Evolutionary conservation across 192 early-diverging fungal species (phyloP), one percentile per base, ranked within the genome.

Genomic region (Phycomyces blakesleeanus): DNA sequence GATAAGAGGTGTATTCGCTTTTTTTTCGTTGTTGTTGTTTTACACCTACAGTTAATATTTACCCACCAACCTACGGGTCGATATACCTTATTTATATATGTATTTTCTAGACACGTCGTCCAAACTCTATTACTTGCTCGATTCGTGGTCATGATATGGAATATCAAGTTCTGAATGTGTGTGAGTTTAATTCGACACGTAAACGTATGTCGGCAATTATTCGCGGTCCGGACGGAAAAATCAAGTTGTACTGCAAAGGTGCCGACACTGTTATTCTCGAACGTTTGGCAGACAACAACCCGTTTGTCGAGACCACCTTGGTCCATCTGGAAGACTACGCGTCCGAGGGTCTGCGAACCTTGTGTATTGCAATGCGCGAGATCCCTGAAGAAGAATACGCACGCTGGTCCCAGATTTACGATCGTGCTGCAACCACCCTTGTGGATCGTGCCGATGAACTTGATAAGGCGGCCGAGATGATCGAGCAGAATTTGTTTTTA

Each of bases 131-230:
- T 50, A 86, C 75, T 24, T 71, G 81, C 38, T 54, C 25, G 3
- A 73, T 77, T 49, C 72, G 73, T 44, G 71, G 67, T 1, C 25
- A 61, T 25, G 80, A 82, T 24, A 25, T 69, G 42, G 93, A 96
- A 68, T 97, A 86, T 66, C 92, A 97, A 77, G 86, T 99, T 34
- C 78, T 99, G 26, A 93, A 94, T 62, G 90, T 97, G 64, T 94
- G 92, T 77, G 97, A 99, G 78, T 99, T 99, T 83, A 97, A 99
- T 77, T 93, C 91, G 52, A 97, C 95, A 26, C 84, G 97, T 52
- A 99, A 99, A 73, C 85, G 97, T 60, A 99, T 99, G 97, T 94
- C 91, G 2, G 90, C 91, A 7, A 77, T 99, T 29, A 85, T 97
- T 38, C 88, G 95, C 15, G 83, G 85, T 16, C 52, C 51, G 1